Conservation (phyloP, 495 filamentous ascomycete species). For the Podospora didyma region DNA sequence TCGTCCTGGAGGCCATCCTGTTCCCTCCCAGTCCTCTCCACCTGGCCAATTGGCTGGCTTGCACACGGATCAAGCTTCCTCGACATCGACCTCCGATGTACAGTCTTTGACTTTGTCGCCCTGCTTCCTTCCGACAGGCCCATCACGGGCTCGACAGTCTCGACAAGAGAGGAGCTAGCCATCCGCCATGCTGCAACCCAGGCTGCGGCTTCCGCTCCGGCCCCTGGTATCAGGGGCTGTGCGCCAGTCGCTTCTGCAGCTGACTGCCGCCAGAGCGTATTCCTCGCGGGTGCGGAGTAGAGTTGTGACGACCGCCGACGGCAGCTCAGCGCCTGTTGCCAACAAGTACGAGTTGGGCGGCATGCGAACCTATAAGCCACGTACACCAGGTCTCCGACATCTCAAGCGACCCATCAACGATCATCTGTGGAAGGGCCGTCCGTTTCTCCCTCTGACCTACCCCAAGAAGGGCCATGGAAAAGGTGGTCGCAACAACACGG, state of each 20-base stretch:
- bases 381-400: conserved; percentile 91
- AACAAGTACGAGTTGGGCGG: conserved; percentile 33
- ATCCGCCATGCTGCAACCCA: conserved; percentile 28
- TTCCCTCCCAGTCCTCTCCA: neutral
- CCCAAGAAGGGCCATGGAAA: conserved; percentile 86
- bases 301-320: neutral
- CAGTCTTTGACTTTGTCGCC: conserved; percentile 10
- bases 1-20: neutral
- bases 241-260: conserved; percentile 18
- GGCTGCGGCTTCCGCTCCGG: conserved; percentile 17
- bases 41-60: conserved; percentile 7
- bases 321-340: conserved; percentile 3
- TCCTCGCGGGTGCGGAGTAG: conserved; percentile 14
- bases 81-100: conserved; percentile 9
- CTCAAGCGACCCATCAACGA: conserved; percentile 89
- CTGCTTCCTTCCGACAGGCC: neutral
- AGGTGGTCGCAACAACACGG: conserved; percentile 86
- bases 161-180: neutral
- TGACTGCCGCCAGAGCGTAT: conserved; percentile 20
- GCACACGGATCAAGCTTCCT: neutral
- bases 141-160: neutral
- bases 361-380: conserved; percentile 86
- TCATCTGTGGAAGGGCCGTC: conserved; percentile 90
- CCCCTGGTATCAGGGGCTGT: conserved; percentile 20
- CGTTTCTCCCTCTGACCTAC: conserved; percentile 77